Evolutionary conservation across 305 asterid genomes (phyloP).

Genomic region (Salvia sclarea): DNA sequence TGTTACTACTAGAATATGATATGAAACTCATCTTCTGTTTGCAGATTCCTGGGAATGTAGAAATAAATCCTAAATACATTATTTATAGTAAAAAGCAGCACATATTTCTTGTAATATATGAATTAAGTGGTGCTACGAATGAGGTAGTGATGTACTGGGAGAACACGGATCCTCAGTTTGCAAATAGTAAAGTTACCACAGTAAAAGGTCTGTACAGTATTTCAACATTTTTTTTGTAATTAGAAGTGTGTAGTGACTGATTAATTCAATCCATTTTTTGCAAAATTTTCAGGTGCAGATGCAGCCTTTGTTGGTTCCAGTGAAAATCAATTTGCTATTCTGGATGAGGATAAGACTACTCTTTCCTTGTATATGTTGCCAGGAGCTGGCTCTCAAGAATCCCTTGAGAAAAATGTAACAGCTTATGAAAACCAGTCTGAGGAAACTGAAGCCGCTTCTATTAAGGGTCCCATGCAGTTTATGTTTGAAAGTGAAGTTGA

Average conservation of each 20-base stretch:
- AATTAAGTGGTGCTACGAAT: slow-evolving; percentile 68
- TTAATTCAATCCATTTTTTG: slow-evolving; percentile 33
- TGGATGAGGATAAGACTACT: slow-evolving; percentile 93
- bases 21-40: slow-evolving; percentile 36
- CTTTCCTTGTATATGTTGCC: slow-evolving; percentile 81
- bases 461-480: slow-evolving; percentile 91
- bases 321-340: slow-evolving; percentile 87
- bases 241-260: slow-evolving; percentile 13
- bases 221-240: slow-evolving; percentile 29
- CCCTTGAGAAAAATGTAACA: slow-evolving; percentile 54
- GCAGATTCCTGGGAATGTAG: slow-evolving; percentile 94
- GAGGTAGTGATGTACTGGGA: slow-evolving; percentile 98
- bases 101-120: slow-evolving; percentile 81
- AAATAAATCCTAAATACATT: slow-evolving; percentile 69
- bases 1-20: slow-evolving; percentile 32
- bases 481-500: slow-evolving; percentile 93
- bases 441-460: slow-evolving; percentile 64
- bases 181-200: slow-evolving; percentile 81
- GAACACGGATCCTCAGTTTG: slow-evolving; percentile 76
- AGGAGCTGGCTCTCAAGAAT: slow-evolving; percentile 68
- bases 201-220: slow-evolving; percentile 66
- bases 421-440: slow-evolving; percentile 50
- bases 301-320: slow-evolving; percentile 91
- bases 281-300: slow-evolving; percentile 72
- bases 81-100: slow-evolving; percentile 85